Conservation (phyloP, 345 rosid genomes). For the Citrus trifoliata region DNA sequence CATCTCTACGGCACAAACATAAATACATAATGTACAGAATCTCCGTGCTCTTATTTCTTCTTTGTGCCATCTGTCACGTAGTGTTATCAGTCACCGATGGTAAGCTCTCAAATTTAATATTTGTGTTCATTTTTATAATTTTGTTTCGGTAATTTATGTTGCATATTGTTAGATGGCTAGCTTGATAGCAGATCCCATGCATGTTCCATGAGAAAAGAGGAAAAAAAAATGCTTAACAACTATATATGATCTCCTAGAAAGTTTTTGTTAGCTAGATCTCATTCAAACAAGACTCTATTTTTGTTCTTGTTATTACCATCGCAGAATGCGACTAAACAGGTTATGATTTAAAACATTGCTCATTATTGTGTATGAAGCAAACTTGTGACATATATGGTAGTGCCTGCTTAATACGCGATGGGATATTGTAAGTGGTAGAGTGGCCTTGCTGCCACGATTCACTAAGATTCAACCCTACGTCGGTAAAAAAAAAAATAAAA, state of each 20-base stretch:
- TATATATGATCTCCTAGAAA: neutral
- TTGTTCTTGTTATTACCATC: no score
- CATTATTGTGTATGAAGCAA: no score
- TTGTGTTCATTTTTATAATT: neutral
- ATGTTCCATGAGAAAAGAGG: neutral
- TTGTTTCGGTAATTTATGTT: neutral
- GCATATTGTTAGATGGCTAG: neutral
- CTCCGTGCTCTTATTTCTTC: conserved; percentile 29
- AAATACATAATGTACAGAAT: conserved; percentile 40
- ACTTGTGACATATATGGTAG: no score
- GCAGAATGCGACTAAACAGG: no score
- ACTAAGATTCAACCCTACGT: no score
- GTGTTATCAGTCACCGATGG: conserved; percentile 42
- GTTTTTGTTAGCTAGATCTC: neutral
- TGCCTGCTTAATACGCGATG: rapidly evolving
- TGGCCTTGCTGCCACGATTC: rapidly evolving
- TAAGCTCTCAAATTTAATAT: conserved; percentile 18
- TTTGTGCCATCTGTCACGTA: conserved; percentile 29
- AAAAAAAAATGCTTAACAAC: neutral
- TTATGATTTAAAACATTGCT: no score
- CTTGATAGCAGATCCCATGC: no score
- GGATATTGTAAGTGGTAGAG: no score
- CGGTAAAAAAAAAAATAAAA: no score
- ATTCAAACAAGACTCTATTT: neutral
- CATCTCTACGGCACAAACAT: neutral